Conservation (phyloP, 139 green algal genomes). For the Bryopsis sp. region DNA sequence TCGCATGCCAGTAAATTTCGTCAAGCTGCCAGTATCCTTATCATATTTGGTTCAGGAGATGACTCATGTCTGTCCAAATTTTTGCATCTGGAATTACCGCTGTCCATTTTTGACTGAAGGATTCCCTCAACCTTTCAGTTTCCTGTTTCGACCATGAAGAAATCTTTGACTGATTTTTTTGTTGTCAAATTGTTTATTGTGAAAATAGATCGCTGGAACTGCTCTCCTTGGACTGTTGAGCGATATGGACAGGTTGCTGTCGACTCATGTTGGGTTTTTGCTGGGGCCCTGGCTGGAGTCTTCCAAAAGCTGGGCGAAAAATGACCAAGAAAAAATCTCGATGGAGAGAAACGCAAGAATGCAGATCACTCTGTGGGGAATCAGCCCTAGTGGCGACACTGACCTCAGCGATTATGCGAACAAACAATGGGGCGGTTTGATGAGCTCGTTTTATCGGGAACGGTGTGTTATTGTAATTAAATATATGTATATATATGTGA, state of each 20-base stretch:
- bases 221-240: slow-evolving; percentile 27
- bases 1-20: too few relatives aligned
- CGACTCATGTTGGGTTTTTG: slow-evolving; percentile 31
- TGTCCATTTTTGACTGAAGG: too few relatives aligned
- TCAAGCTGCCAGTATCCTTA: too few relatives aligned
- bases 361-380: slow-evolving; percentile 34
- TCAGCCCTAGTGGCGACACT: slow-evolving; percentile 17
- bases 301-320: slow-evolving; percentile 12
- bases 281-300: slow-evolving; percentile 26
- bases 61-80: too few relatives aligned
- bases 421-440: slow-evolving; percentile 33
- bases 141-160: too few relatives aligned
- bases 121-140: too few relatives aligned
- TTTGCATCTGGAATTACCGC: too few relatives aligned
- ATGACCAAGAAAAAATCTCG: slow-evolving; percentile 12
- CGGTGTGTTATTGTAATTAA: background rate
- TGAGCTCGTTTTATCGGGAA: slow-evolving; percentile 28
- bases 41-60: too few relatives aligned
- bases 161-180: too few relatives aligned
- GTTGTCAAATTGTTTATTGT: too few relatives aligned
- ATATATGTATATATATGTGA: background rate
- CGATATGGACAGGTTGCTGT: slow-evolving; percentile 35
- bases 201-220: background rate
- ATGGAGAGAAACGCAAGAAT: slow-evolving; percentile 36
- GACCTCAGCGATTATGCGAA: slow-evolving; percentile 38